Conservation (phyloP, 2,329 filamentous ascomycete species). For the Fusarium lateritium region DNA sequence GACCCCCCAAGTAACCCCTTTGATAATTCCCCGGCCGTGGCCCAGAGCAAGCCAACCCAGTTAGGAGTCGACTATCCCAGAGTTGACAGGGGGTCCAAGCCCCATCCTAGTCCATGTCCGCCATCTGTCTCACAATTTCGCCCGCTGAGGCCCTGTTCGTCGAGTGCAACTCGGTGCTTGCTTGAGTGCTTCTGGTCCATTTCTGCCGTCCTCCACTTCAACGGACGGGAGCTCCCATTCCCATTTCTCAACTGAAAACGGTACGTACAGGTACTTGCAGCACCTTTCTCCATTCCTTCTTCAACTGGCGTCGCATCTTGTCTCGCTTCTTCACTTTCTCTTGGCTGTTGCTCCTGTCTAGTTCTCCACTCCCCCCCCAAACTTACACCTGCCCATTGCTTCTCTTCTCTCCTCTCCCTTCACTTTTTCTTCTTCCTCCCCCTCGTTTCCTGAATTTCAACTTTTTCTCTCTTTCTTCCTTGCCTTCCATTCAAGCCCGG, state of each 20-base stretch:
- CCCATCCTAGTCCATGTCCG: constrained; percentile 26
- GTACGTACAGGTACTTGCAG: constrained; percentile 33
- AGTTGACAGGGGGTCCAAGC: constrained; percentile 33
- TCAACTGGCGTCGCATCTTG: constrained; percentile 45
- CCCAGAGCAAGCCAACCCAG: constrained; percentile 17
- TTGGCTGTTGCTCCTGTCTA: constrained; percentile 32
- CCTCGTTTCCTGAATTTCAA: constrained; percentile 30
- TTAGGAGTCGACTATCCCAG: constrained; percentile 35
- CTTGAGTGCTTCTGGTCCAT: constrained; percentile 26
- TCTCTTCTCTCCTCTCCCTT: constrained; percentile 36
- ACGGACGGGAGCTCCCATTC: constrained; percentile 21
- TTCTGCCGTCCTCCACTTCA: constrained; percentile 18
- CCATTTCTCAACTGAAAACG: constrained; percentile 34
- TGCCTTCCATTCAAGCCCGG: constrained; percentile 41
- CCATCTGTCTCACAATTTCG: constrained; percentile 43
- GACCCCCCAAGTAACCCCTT: constrained; percentile 6
- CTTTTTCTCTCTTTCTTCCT: constrained; percentile 33
- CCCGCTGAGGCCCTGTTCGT: constrained; percentile 19
- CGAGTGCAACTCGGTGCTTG: neutral
- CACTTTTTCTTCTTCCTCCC: constrained; percentile 36
- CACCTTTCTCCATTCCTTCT: constrained; percentile 37
- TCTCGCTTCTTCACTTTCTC: constrained; percentile 42
- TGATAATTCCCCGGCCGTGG: constrained; percentile 31
- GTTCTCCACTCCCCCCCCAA: constrained; percentile 37
- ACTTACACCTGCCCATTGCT: constrained; percentile 29